These are phyloP conservation scores for Cryptococcus sp. DNA, from an alignment of 1,284 basidiomycete genomes.

Conservation along the genomic window DNA sequence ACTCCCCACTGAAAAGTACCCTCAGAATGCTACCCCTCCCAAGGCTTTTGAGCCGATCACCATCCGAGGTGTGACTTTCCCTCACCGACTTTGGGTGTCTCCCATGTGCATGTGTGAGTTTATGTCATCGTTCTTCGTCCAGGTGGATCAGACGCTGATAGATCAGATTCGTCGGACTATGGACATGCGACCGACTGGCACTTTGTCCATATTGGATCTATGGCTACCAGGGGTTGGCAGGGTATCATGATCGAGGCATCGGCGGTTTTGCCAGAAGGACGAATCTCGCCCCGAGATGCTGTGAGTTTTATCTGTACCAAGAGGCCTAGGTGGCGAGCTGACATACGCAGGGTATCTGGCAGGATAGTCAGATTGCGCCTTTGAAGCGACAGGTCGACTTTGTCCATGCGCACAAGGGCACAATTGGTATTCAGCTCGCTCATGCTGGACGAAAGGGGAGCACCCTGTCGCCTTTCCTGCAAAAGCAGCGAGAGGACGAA, in stretches of 20 bases:
- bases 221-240: constrained; percentile 51
- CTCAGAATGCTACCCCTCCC: constrained; percentile 50
- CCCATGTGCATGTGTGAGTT: constrained; percentile 60
- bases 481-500: constrained; percentile 24
- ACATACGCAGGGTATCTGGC: constrained; percentile 58
- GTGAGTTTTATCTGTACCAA: constrained; percentile 14
- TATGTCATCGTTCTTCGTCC: background rate
- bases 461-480: constrained; percentile 58
- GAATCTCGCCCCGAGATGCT: constrained; percentile 52
- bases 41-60: constrained; percentile 63
- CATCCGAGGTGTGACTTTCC: constrained; percentile 60
- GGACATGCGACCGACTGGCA: constrained; percentile 74
- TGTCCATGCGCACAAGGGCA: constrained; percentile 61
- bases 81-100: constrained; percentile 54
- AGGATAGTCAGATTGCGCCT: constrained; percentile 63
- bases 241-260: constrained; percentile 65
- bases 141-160: constrained; percentile 4
- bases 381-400: constrained; percentile 68
- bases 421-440: constrained; percentile 71
- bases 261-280: constrained; percentile 67
- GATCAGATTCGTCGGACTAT: constrained; percentile 59
- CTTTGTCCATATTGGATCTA: constrained; percentile 62
- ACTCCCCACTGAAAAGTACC: constrained; percentile 26
- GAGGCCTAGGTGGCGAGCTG: background rate
- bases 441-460: constrained; percentile 73